A percentile compares a stretch with the other conserved stretches of the same genome.
Conservation (phyloP, 2,329 filamentous ascomycete species). For the Arthrinium puccinioides region DNA sequence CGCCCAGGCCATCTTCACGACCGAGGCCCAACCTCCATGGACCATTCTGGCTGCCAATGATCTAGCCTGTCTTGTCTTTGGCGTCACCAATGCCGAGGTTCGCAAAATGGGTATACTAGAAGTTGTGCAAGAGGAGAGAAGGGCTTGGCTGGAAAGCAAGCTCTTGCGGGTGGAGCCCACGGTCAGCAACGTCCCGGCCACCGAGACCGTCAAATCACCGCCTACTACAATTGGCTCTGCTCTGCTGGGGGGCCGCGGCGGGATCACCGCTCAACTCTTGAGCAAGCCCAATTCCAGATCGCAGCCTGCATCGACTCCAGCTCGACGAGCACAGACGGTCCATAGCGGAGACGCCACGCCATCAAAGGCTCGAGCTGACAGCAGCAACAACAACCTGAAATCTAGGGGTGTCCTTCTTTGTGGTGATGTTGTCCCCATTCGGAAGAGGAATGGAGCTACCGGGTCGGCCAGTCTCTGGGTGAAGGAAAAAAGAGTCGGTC, state of each 20-base stretch:
- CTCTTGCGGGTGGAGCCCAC: slow-evolving; percentile 57
- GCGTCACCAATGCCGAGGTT: slow-evolving; percentile 94
- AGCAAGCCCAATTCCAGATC: slow-evolving; percentile 67
- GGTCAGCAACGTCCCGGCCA: slow-evolving; percentile 20
- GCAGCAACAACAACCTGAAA: slow-evolving; percentile 64
- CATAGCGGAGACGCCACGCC: slow-evolving; percentile 48
- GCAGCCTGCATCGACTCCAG: slow-evolving; percentile 45
- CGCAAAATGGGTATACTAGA: slow-evolving; percentile 92
- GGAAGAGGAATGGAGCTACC: slow-evolving; percentile 86
- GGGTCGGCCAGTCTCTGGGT: slow-evolving; percentile 97
- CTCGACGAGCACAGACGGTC: slow-evolving; percentile 57
- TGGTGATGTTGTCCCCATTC: slow-evolving; percentile 96
- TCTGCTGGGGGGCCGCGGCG: slow-evolving; percentile 61
- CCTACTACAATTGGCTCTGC: slow-evolving; percentile 35
- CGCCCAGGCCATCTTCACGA: slow-evolving; percentile 95
- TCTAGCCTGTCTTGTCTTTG: slow-evolving; percentile 93
- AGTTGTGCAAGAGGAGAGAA: slow-evolving; percentile 82
- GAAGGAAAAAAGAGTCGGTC: slow-evolving; percentile 86
- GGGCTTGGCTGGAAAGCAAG: slow-evolving; percentile 85
- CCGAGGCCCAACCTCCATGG: slow-evolving; percentile 84
- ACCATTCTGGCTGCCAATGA: slow-evolving; percentile 96
- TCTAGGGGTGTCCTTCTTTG: slow-evolving; percentile 87
- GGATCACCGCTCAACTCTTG: slow-evolving; percentile 81
- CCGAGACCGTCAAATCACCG: slow-evolving; percentile 27
- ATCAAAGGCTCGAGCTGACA: slow-evolving; percentile 43